Conservation (phyloP, 2,329 filamentous ascomycete species). For the Nannizziopsis barbatae region DNA sequence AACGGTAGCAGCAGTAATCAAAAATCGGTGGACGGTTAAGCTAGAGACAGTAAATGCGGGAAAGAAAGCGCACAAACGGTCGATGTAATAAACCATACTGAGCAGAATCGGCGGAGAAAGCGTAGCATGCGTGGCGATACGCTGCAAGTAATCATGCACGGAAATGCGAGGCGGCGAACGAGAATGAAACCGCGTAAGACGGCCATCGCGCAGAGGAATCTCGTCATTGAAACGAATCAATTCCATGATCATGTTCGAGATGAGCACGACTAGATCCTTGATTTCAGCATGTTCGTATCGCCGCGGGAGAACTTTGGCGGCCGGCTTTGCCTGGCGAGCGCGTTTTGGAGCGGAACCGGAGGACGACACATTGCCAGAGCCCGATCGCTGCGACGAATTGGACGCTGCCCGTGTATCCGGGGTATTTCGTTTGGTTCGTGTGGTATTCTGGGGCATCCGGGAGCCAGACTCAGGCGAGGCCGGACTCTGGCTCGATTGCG, state of each 20-base stretch:
- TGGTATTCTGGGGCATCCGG: conserved; percentile 15
- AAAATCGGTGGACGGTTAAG: conserved; percentile 88
- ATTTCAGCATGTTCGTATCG: conserved; percentile 72
- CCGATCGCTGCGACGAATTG: conserved; percentile 23
- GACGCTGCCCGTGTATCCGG: conserved; percentile 15
- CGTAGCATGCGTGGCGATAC: conserved; percentile 86
- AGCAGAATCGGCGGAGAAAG: conserved; percentile 87
- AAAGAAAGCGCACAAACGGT: conserved; percentile 83
- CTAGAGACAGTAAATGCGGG: conserved; percentile 93
- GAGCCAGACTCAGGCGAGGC: conserved; percentile 15
- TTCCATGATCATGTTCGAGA: conserved; percentile 91
- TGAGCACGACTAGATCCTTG: conserved; percentile 78
- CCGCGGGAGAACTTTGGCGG: conserved; percentile 46
- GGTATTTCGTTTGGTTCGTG: conserved; percentile 18
- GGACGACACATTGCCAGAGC: conserved; percentile 16
- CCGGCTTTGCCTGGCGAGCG: conserved; percentile 35
- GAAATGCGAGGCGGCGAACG: conserved; percentile 84
- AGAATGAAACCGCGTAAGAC: conserved; percentile 89
- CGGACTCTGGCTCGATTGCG: conserved; percentile 17
- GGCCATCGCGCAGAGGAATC: conserved; percentile 71
- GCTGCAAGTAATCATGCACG: conserved; percentile 83
- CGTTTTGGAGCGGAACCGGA: conserved; percentile 36
- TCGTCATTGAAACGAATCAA: conserved; percentile 86
- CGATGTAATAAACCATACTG: conserved; percentile 98
- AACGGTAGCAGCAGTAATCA: conserved; percentile 91